A percentile compares a stretch with the other conserved stretches of the same genome.
These are phyloP conservation scores for Aspergillus nidulans DNA, from an alignment of 495 filamentous ascomycete species.

Conservation along the genomic window DNA sequence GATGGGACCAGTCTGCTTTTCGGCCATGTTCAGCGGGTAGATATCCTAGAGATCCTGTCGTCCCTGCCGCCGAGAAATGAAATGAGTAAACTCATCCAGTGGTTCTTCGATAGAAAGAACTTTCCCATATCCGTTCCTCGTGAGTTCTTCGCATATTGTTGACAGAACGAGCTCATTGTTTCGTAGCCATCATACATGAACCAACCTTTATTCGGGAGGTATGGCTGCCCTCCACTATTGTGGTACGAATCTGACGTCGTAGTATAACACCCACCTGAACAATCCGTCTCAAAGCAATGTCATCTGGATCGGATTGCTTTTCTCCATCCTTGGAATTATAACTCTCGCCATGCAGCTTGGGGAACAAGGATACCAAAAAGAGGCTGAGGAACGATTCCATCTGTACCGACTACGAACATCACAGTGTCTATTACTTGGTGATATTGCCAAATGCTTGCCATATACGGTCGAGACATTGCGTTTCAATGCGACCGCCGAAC, in stretches of 20 bases:
- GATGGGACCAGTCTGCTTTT: constrained; percentile 15
- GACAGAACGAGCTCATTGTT: background rate
- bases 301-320: constrained; percentile 24
- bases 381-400: constrained; percentile 3
- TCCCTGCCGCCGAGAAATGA: constrained; percentile 7
- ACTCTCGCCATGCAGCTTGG: constrained; percentile 9
- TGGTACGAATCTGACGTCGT: background rate
- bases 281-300: constrained; percentile 15
- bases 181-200: constrained; percentile 11
- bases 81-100: background rate
- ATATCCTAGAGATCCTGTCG: constrained; percentile 4
- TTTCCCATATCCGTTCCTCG: constrained; percentile 13
- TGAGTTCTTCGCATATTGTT: background rate
- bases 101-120: constrained; percentile 5
- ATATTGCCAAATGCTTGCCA: constrained; percentile 38
- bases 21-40: constrained; percentile 6
- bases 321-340: constrained; percentile 21
- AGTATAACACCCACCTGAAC: constrained; percentile 22
- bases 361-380: constrained; percentile 4
- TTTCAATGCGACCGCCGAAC: constrained; percentile 37
- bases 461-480: constrained; percentile 41
- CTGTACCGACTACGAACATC: constrained; percentile 28
- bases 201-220: constrained; percentile 16
- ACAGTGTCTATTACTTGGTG: constrained; percentile 36
- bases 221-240: background rate